These are phyloP conservation scores for Ambispora gerdemannii DNA, from an alignment of 192 early-diverging fungal genomes.

Conservation along the genomic window DNA sequence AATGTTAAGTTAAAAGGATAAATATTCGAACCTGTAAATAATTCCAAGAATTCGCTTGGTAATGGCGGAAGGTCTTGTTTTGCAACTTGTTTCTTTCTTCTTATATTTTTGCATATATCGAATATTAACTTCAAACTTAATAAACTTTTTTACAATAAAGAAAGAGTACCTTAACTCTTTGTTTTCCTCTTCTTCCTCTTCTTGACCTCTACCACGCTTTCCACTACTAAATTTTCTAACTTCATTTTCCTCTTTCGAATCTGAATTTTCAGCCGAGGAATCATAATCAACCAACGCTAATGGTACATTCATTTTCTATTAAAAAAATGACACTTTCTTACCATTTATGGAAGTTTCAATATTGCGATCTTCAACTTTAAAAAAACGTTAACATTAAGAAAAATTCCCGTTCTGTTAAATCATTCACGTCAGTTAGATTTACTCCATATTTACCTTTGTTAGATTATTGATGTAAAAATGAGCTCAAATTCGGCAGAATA, in stretches of 20 bases:
- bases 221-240: neutral
- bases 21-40: neutral
- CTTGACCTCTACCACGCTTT: neutral
- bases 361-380: too few species aligned
- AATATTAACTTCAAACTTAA: too few species aligned
- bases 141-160: too few species aligned
- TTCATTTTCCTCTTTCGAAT: neutral
- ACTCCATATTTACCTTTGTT: too few species aligned
- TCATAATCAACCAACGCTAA: neutral
- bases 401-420: too few species aligned
- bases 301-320: too few species aligned
- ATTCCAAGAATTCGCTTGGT: neutral
- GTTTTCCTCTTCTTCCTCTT: neutral
- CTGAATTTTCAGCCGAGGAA: neutral
- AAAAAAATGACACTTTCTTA: neutral
- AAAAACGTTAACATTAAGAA: too few species aligned
- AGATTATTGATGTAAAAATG: too few species aligned
- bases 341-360: too few species aligned
- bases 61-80: neutral
- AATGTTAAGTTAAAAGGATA: neutral
- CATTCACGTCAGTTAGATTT: too few species aligned
- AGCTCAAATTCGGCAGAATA: neutral
- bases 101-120: too few species aligned
- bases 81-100: neutral
- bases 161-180: neutral